Evolutionary conservation across 2,329 filamentous ascomycete genomes (phyloP), one percentile per base, ranked within the genome.

Genomic region (Polytolypa hystricis): DNA sequence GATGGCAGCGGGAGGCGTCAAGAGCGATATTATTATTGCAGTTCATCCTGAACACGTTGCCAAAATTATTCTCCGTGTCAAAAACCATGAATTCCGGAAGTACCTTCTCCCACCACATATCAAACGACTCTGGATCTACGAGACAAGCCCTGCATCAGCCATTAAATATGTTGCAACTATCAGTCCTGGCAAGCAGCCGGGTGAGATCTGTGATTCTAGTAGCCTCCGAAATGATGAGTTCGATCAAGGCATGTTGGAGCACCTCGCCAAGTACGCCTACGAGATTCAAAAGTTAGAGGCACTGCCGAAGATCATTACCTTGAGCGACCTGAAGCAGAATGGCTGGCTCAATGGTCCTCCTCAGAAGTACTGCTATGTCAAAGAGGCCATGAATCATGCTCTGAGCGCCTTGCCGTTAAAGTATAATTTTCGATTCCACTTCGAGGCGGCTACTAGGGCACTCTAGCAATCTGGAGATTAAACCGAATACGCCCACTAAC

Each of bases 51-150:
- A 40, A 21, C 38, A 40, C 19, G 32, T 40, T 21, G 21, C 12
- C 33, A 53, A 63, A 9, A 70, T 81, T 21, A 46, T 69, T 7
- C 53, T 61, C 7, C 67, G 73, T 2, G 58, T 54, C 2, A 69
- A 70, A 37, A 62, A 73, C 37, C 67, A 77, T 47, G 64, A 79
- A 35, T 70, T 72, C 40, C 64, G 75, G 29, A 56, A 60, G 11
- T 78, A 72, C 57, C 67, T 63, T 33, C 66, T 81, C 15, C 72
- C 74, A 2, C 50, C 59, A 3, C 61, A 66, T 11, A 71, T 78
- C 4, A 61, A 56, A 12, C 73, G 77, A n/a, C 64, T 79, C 46
- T 81, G 77, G 77, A 61, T 81, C 11, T 76, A 77, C 44, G 19
- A 16, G 5, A 23, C n/a, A 16, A 10, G 30, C 30, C 30, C 18